Base-by-base conservation (phyloP, 169 alveolate species). In the Besnoitia besnoiti region DNA sequence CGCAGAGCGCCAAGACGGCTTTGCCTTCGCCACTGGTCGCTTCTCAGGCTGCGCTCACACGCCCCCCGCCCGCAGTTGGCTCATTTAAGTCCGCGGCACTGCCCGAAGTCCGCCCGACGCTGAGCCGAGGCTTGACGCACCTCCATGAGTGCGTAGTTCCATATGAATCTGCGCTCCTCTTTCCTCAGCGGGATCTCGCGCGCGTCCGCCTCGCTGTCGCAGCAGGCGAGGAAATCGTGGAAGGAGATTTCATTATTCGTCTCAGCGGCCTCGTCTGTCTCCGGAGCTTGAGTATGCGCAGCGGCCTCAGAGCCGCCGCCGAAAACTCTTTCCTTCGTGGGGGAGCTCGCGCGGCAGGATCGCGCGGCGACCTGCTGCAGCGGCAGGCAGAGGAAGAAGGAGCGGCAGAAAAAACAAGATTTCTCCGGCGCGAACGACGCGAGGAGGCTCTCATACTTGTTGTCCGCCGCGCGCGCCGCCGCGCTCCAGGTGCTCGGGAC, bases 91-190 rank as follows among this genome's bases (percentile, higher is more conserved):
- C 16, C 59, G 16, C 59, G 59, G 59, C 16, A 16, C 59, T 7
- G 24, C 24, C 59, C 16, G 16, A 16, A 49, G 24, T 16, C 59
- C 24, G 7, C 59, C 7, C 7, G 59, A 7, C 24, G 7, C 59
- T 49, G 7, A 7, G 24, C 16, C 24, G 59, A 10, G 7, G 59
- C 24, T 49, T n/a, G 67, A 19, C 80, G 14, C 19, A 67, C 80
- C 42, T 67, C n/a, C 90, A 85, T 16, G 75, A 85, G 51, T 37
- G 49, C 80, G 40, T 61, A 61, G 79, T 85, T 85, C 90, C 90
- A 85, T 37, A 85, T 21, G 51, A 85, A 85, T 10, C 90, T 61
- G 0, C 90, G 39, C 79, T 85, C 90, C 35, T 85, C 90, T 10
- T 62, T 24, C 49, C 61, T n/a, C 51, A 85, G 80, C 5, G 80